These are phyloP conservation scores for Calocera viscosa DNA, from an alignment of 768 basidiomycete genomes.

Conservation along the genomic window DNA sequence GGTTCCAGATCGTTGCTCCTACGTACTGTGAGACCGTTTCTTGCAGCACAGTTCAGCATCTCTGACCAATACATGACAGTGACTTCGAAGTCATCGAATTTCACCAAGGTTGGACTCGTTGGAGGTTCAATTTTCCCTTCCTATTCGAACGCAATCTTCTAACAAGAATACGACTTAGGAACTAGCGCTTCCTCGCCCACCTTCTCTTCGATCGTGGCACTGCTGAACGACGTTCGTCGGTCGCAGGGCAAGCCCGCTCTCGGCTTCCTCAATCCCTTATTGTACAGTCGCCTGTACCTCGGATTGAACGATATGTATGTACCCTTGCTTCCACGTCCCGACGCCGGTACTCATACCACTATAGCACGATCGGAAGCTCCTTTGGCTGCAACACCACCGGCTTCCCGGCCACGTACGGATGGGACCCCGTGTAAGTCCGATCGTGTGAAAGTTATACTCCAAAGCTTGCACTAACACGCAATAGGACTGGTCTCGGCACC, in stretches of 20 bases:
- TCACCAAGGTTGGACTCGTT: background rate
- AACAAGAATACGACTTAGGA: background rate
- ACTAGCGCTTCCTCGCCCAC: conserved; percentile 8
- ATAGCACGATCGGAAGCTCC: conserved; percentile 17
- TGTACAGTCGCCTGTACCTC: conserved; percentile 10
- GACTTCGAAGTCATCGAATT: background rate
- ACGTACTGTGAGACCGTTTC: background rate
- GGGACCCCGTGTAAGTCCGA: background rate
- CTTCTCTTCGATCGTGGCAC: conserved; percentile 6
- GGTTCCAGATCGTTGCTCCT: background rate
- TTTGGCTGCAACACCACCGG: conserved; percentile 23
- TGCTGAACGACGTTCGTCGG: conserved; percentile 10
- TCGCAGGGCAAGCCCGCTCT: conserved; percentile 5
- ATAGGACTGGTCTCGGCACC: background rate
- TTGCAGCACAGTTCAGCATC: background rate
- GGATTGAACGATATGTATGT: background rate
- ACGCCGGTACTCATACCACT: background rate
- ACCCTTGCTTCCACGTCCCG: background rate
- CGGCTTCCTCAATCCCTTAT: conserved; percentile 13
- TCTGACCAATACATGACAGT: background rate
- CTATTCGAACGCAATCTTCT: background rate
- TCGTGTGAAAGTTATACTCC: background rate
- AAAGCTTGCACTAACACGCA: background rate
- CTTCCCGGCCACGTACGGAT: conserved; percentile 19
- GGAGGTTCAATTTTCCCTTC: background rate